Evolutionary conservation across 345 rosid species (phyloP).

Genomic region (Sisymbrium altissimum): DNA sequence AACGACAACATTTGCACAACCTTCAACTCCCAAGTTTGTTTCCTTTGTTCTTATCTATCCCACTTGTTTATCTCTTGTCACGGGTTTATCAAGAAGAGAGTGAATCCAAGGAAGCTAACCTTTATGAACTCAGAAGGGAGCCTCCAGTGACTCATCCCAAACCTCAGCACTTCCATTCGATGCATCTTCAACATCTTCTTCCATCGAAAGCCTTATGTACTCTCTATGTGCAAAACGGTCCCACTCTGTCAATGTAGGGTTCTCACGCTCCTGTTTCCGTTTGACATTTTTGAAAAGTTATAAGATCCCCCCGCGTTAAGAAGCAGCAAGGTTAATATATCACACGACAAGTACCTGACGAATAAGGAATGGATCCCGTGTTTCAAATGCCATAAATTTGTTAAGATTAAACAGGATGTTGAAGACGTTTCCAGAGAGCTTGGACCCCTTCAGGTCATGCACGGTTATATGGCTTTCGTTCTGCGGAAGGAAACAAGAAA

Average conservation of each 20-base stretch:
- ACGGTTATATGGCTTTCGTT: constrained; percentile 59
- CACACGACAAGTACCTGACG: constrained; percentile 62
- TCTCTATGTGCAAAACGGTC: constrained; percentile 99
- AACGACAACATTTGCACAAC: not conserved
- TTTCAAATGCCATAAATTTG: constrained; percentile 96
- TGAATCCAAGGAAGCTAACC: constrained; percentile 29
- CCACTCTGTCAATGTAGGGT: constrained; percentile 95
- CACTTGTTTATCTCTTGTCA: too few relatives aligned
- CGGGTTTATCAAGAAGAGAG: not conserved
- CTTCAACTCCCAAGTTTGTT: not conserved
- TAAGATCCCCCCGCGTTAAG: not conserved
- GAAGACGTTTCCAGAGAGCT: constrained; percentile 85
- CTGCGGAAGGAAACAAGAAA: constrained; percentile 42
- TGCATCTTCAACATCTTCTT: constrained; percentile 97
- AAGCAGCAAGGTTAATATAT: not conserved
- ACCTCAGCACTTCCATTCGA: constrained; percentile 98
- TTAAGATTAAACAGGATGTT: constrained; percentile 95
- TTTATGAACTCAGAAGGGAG: constrained; percentile 68
- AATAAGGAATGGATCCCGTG: constrained; percentile 92
- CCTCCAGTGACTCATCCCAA: constrained; percentile 98
- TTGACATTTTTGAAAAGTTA: not conserved
- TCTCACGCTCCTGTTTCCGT: constrained; percentile 80
- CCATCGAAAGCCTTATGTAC: constrained; percentile 94
- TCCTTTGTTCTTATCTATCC: not conserved
- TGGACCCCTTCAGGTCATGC: constrained; percentile 71